phyloP scores from a whole-genome alignment of 2,329 filamentous ascomycete species.

The Sporothrix variecibatus region DNA sequence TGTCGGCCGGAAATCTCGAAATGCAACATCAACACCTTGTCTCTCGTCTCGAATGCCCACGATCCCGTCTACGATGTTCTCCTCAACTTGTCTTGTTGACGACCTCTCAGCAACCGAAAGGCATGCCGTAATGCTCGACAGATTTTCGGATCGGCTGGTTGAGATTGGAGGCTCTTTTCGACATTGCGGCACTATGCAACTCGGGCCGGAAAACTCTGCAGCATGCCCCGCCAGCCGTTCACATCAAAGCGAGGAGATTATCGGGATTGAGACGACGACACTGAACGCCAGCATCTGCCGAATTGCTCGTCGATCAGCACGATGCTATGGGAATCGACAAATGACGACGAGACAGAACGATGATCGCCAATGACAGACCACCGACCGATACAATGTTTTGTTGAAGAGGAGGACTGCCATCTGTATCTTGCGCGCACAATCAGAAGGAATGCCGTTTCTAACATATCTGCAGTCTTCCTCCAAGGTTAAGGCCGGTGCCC shows the following conservation, averaged over 20 bases:
- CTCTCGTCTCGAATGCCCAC: not conserved
- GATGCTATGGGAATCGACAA: not conserved
- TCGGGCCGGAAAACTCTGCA: not conserved
- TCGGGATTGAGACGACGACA: not conserved
- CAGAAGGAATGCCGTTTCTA: not conserved
- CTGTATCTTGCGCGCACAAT: not conserved
- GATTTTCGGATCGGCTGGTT: not conserved
- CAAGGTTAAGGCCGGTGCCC: slow-evolving; percentile 91
- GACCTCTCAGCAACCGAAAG: not conserved
- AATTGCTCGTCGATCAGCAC: not conserved
- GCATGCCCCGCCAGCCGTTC: not conserved
- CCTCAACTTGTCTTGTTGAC: not conserved
- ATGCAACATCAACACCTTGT: not conserved
- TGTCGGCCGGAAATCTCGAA: slow-evolving; percentile 4
- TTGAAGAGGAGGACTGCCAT: slow-evolving; percentile 7
- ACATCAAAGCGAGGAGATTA: not conserved
- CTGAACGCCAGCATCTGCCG: not conserved
- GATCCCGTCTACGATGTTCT: not conserved
- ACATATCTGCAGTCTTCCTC: slow-evolving; percentile 50
- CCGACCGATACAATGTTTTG: not conserved
- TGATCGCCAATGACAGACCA: not conserved
- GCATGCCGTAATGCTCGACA: slow-evolving; percentile 2
- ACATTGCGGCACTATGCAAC: no score
- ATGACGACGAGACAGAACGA: not conserved
- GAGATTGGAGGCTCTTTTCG: not conserved